Evolutionary conservation across 176 grass and related monocot species (phyloP), one percentile per base, ranked within the genome.

Genomic region (Paspalum vaginatum): DNA sequence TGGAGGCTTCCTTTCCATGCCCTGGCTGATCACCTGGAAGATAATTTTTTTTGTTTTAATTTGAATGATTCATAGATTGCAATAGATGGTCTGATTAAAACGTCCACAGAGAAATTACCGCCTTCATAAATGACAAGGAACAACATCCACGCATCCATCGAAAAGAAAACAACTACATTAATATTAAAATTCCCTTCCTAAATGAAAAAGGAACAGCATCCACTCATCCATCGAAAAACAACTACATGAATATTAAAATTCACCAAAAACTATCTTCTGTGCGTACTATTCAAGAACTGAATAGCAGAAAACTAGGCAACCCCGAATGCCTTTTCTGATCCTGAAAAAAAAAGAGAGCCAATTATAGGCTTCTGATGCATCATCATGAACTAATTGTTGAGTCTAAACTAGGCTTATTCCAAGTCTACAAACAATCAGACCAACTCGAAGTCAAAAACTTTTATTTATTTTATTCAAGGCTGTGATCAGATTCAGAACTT

Each of bases 1-100:
- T 66, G 75, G 61, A 48, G 72, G 56, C 42, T 18, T 79, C 75
- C 86, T 88, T 84, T 66, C 86, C 86, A 88, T 88, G 49, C 61
- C 86, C 79, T 74, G 50, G 47, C 27, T 54, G 47, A 79, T 53
- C 76, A 54, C 76, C 76, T 66, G 46, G 10, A 51, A 21, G 11
- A 65, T 15, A 78, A 26, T 11, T 2, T n/a, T 38, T 64, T 62
- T 32, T 47, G 27, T n/a, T 14, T 21, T 41, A 65, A 65, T 39
- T 12, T 16, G 25, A 51, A 13, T 11, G 18, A 17, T 39, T 37
- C 25, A 39, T 12, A 39, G 17, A 48, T 38, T 64, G 44, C 45
- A 77, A 64, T 7, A 22, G 25, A 39, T 25, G 38, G 47, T 77
- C 18, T 51, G 17, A 65, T 27, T 15, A 21, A 48, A 70, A 48